phyloP scores from a whole-genome alignment of 306 rosid genomes.

The Nissolia schottii region DNA sequence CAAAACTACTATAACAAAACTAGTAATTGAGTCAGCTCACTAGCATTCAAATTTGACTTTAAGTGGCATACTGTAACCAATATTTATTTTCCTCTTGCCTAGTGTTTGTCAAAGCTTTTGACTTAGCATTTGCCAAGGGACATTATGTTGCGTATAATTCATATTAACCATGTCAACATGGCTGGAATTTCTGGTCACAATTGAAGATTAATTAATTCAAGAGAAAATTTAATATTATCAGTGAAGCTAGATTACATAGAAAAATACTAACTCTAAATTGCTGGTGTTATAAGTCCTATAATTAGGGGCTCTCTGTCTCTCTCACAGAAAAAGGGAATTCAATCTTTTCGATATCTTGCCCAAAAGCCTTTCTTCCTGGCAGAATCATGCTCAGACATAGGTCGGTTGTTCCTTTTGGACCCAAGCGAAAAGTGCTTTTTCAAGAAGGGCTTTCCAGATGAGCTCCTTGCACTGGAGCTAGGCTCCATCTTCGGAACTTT shows the following conservation, averaged over 20 bases:
- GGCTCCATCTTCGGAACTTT: conserved; percentile 60
- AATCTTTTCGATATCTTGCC: conserved; percentile 62
- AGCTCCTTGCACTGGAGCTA: conserved; percentile 57
- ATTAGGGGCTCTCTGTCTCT: conserved; percentile 25
- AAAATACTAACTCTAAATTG: conserved; percentile 32
- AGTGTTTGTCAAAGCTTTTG: background rate
- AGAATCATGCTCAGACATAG: conserved; percentile 56
- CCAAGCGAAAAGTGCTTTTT: conserved; percentile 69
- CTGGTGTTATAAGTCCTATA: conserved; percentile 15
- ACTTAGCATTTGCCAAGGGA: background rate
- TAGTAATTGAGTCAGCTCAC: background rate
- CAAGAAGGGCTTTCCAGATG: conserved; percentile 61
- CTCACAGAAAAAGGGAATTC: conserved; percentile 29
- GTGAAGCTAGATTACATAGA: conserved; percentile 31
- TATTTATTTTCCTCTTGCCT: background rate
- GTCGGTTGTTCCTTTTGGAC: conserved; percentile 59
- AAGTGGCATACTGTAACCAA: background rate
- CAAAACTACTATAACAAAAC: too few species aligned
- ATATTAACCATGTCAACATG: conserved; percentile 17
- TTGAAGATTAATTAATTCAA: conserved; percentile 21
- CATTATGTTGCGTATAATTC: conserved; percentile 8
- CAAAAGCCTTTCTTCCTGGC: conserved; percentile 71
- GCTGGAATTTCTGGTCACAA: conserved; percentile 24
- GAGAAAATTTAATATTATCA: conserved; percentile 23
- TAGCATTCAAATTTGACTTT: background rate